These are phyloP conservation scores for Cicer yamashitae DNA, from an alignment of 306 rosid species.

Conservation along the genomic window DNA sequence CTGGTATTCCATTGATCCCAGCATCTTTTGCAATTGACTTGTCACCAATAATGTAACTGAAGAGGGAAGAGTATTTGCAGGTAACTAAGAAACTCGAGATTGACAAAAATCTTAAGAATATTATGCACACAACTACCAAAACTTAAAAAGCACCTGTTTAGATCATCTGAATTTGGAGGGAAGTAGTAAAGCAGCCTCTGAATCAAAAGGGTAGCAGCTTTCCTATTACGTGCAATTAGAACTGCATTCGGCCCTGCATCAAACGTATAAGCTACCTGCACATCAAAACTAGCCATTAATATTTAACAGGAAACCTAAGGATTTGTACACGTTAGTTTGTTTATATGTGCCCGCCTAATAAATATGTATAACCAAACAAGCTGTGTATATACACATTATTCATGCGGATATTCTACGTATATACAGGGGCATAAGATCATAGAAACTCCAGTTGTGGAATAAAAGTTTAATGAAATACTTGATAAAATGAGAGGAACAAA, in stretches of 20 bases:
- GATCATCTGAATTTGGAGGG: conserved; percentile 85
- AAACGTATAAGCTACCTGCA: conserved; percentile 96
- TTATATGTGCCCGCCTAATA: not conserved
- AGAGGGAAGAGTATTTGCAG: conserved; percentile 33
- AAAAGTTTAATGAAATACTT: not conserved
- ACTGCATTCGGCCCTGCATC: conserved; percentile 99
- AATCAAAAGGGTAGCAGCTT: conserved; percentile 81
- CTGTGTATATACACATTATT: not conserved
- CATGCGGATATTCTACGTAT: not conserved
- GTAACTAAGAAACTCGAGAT: conserved; percentile 39
- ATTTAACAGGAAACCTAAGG: conserved; percentile 14
- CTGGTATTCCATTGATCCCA: conserved; percentile 61
- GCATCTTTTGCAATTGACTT: conserved; percentile 88
- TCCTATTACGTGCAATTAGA: conserved; percentile 81
- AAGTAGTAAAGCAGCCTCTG: conserved; percentile 88
- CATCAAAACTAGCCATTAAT: conserved; percentile 30
- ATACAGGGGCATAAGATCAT: not conserved
- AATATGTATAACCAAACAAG: not conserved
- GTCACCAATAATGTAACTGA: conserved; percentile 86
- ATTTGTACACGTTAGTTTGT: not conserved
- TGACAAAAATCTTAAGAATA: conserved; percentile 36
- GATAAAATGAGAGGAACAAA: conserved; percentile 2
- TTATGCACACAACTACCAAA: conserved; percentile 39
- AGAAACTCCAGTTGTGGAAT: conserved; percentile 20
- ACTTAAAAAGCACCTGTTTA: conserved; percentile 62